Base-by-base conservation (phyloP, 441 rosid species). In the Populus trichocarpa region DNA sequence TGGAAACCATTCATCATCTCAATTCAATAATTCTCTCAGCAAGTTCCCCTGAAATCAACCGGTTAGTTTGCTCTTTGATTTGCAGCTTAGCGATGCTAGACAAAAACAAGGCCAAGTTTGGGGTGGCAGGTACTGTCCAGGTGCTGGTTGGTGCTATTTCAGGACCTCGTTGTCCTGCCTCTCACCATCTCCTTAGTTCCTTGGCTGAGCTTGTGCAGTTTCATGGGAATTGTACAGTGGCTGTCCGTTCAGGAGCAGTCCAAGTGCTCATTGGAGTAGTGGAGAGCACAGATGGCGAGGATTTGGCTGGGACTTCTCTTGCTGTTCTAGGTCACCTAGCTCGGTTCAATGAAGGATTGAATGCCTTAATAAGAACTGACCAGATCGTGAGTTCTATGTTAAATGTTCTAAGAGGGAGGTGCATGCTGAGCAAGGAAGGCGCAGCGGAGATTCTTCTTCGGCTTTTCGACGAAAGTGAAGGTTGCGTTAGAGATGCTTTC, bases 71-170 rank as follows among this genome's bases (percentile, higher is more conserved):
- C 75, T 88, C 93, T 25, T 53, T 91, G 32, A 32, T 91, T 12
- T 87, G 91, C 78, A 91, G 93, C 82, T 70, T 89, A 76, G 91
- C 92, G 25, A 88, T 89, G 88, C 85, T 86, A 0, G 93, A 89
- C 87, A 87, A 87, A 77, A 89, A 91, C 86, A 91, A 91, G 82
- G 93, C 93, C 68, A 87, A 83, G 78, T 89, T 91, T 30, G 95
- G 93, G 0, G 90, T 87, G 2, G 90, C 87, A 1, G 90, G 90
- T 0, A 88, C 93, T 2, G 28, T 89, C 77, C 90, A 83, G 38
- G 69, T 83, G 20, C 77, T 91, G 8, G 78, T 88, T 28, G 71
- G 81, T 53, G 83, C 79, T 4, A 65, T 89, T 53, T 82, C 86
- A 0, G 81, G 79, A 25, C 79, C 85, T 0, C 59, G 74, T 0